These are phyloP conservation scores for Tuber microsphaerosporum DNA, from an alignment of 495 filamentous ascomycete species.

Conservation along the genomic window DNA sequence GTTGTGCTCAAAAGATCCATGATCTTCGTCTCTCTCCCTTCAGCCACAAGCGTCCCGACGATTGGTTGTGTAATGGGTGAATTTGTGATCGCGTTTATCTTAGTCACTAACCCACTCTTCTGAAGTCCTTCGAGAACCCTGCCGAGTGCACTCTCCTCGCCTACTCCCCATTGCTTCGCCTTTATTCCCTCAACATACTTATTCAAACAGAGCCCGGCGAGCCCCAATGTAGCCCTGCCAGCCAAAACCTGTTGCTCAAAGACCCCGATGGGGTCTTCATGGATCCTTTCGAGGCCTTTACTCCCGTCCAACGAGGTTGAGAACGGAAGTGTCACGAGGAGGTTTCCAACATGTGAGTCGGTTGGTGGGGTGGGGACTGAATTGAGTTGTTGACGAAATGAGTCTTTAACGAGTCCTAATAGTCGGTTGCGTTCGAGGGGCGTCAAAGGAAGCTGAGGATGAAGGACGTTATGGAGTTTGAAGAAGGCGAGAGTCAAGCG, in stretches of 20 bases:
- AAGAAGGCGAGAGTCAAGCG: neutral
- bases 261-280: slow-evolving; percentile 24
- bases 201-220: slow-evolving; percentile 28
- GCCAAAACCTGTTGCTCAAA: slow-evolving; percentile 24
- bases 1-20: slow-evolving; percentile 16
- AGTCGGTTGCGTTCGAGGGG: slow-evolving; percentile 29
- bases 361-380: slow-evolving; percentile 19
- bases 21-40: slow-evolving; percentile 14
- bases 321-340: slow-evolving; percentile 17
- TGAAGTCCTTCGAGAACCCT: slow-evolving; percentile 20
- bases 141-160: slow-evolving; percentile 6
- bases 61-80: slow-evolving; percentile 13
- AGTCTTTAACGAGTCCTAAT: slow-evolving; percentile 29
- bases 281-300: slow-evolving; percentile 12
- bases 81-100: slow-evolving; percentile 9
- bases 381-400: slow-evolving; percentile 27
- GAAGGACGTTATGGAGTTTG: slow-evolving; percentile 15
- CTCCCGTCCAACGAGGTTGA: neutral
- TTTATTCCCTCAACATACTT: slow-evolving; percentile 14
- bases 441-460: slow-evolving; percentile 26
- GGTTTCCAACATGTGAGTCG: slow-evolving; percentile 16
- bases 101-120: slow-evolving; percentile 14
- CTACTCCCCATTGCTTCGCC: neutral
- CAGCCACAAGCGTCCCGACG: slow-evolving; percentile 12
- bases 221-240: slow-evolving; percentile 17